Conservation (phyloP, 805 yeast genomes). For the Brettanomyces sp. region DNA sequence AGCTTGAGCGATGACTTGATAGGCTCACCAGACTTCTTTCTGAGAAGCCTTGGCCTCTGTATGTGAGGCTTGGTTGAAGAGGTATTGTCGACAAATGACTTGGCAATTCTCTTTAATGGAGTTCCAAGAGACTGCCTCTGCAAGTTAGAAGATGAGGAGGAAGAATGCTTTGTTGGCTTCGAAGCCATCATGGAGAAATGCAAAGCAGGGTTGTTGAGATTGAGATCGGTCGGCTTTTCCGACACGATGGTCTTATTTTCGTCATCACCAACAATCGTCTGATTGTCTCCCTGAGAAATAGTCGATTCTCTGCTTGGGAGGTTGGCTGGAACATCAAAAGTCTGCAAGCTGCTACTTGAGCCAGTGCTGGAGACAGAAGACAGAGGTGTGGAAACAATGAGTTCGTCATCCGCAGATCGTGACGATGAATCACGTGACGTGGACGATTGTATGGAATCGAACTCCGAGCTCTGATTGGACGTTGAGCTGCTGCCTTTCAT, state of each 20-base stretch:
- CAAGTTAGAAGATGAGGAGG: background rate
- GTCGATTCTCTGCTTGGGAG: background rate
- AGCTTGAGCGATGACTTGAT: constrained; percentile 40
- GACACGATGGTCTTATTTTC: constrained; percentile 19
- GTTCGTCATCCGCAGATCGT: constrained; percentile 10
- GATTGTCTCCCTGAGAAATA: constrained; percentile 3
- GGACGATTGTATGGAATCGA: background rate
- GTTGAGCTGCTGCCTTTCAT: too few species aligned
- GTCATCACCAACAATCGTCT: constrained; percentile 13
- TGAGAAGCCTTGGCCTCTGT: constrained; percentile 20
- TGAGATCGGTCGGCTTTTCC: constrained; percentile 2
- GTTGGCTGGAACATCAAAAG: background rate
- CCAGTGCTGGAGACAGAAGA: constrained; percentile 17
- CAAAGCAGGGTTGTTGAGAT: background rate
- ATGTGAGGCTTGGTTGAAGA: constrained; percentile 8
- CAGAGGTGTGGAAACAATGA: constrained; percentile 19
- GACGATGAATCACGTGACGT: background rate
- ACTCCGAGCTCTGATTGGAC: background rate
- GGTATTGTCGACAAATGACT: constrained; percentile 3
- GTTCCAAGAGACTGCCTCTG: background rate
- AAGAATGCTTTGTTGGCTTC: background rate
- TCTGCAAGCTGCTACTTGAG: constrained; percentile 4
- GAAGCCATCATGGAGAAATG: background rate
- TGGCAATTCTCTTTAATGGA: background rate
- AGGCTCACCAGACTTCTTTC: constrained; percentile 46